Percentiles rank a stretch among this genome's conserved stretches.
Evolutionary conservation across 257 asterid species (phyloP).

Genomic region (Lavandula angustifolia): DNA sequence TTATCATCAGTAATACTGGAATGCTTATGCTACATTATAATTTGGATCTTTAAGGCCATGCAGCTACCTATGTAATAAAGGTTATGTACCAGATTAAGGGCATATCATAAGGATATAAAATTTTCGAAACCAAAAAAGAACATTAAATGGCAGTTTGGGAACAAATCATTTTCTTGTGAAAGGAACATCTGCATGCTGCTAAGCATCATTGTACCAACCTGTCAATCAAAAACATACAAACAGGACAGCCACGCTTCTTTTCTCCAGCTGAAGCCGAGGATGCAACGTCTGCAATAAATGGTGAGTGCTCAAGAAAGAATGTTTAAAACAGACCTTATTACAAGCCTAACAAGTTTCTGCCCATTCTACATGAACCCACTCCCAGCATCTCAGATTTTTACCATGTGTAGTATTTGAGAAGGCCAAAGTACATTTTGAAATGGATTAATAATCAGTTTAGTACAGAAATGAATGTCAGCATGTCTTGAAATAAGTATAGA

Average conservation of each 20-base stretch:
- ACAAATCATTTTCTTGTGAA: conserved; percentile 15
- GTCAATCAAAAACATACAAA: conserved; percentile 79
- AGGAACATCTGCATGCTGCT: conserved; percentile 13
- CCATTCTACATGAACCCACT: conserved; percentile 18
- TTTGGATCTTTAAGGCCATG: neutral
- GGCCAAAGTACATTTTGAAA: neutral
- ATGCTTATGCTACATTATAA: neutral
- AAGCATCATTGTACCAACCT: conserved; percentile 51
- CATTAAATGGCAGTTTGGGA: neutral
- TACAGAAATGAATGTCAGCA: conserved; percentile 5
- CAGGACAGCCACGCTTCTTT: conserved; percentile 55
- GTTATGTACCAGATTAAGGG: too few relatives aligned
- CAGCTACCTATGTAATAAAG: neutral
- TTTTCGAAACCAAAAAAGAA: too few relatives aligned
- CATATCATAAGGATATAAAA: too few relatives aligned
- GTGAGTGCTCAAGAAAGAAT: conserved; percentile 19
- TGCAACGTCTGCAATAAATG: conserved; percentile 65
- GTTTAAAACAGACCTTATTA: conserved; percentile 5
- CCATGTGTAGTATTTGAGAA: neutral
- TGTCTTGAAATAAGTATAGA: neutral
- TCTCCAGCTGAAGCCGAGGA: conserved; percentile 57
- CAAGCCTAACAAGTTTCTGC: conserved; percentile 3
- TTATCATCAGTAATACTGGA: neutral
- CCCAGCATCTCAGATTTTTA: too few relatives aligned
- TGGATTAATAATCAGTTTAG: neutral